Conservation (phyloP, 257 asterid genomes). For the Plectranthus barbatus region DNA sequence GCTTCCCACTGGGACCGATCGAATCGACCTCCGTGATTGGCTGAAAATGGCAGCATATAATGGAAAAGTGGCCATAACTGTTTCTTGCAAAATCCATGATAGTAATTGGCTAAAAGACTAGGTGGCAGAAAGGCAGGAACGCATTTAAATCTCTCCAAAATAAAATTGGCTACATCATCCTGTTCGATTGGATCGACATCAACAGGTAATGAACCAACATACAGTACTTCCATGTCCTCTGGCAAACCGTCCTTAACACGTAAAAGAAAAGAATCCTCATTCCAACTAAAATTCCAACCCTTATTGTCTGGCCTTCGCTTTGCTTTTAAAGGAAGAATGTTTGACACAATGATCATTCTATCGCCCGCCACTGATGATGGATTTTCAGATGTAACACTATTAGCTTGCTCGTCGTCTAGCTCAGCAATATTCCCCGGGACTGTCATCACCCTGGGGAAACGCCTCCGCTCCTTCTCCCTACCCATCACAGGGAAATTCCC, state of each 20-base stretch:
- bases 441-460: slow-evolving; percentile 77
- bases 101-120: slow-evolving; percentile 44
- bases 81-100: slow-evolving; percentile 81
- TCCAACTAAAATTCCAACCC: slow-evolving; percentile 83
- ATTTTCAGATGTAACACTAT: slow-evolving; percentile 69
- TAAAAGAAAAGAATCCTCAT: slow-evolving; percentile 67
- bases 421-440: slow-evolving; percentile 77
- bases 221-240: slow-evolving; percentile 75
- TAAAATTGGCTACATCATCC: slow-evolving; percentile 60
- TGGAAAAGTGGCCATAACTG: slow-evolving; percentile 80
- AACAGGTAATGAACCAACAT: slow-evolving; percentile 62
- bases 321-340: slow-evolving; percentile 69
- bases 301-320: slow-evolving; percentile 71
- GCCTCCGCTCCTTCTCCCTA: slow-evolving; percentile 57
- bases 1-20: slow-evolving; percentile 81
- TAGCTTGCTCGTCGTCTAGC: slow-evolving; percentile 69
- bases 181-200: slow-evolving; percentile 76
- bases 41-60: slow-evolving; percentile 72
- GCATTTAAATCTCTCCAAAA: slow-evolving; percentile 62
- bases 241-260: slow-evolving; percentile 81
- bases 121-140: slow-evolving; percentile 71
- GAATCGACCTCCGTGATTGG: slow-evolving; percentile 69
- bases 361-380: slow-evolving; percentile 71
- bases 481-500: slow-evolving; percentile 76
- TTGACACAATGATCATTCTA: slow-evolving; percentile 70